Base-by-base conservation (phyloP, 306 rosid genomes). In the Macrotyloma uniflorum region DNA sequence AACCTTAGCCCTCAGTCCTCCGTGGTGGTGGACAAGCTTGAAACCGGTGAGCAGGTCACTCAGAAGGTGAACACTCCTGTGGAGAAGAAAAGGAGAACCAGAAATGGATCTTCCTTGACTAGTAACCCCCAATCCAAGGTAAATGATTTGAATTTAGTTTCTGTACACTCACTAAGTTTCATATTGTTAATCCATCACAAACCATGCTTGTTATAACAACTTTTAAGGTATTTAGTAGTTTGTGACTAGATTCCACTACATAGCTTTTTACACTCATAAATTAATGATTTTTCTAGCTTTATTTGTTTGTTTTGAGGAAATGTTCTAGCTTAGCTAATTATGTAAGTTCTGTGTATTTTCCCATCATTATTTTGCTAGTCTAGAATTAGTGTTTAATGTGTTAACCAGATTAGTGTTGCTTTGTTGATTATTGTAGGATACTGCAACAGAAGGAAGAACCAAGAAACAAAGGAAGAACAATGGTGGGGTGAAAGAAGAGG, bases 391-490 rank as follows among this genome's bases (percentile, higher is more conserved):
- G 67, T 30, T 15, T 7, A 61, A n/a, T 61, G 12, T 30, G 55
- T 66, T 7, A 36, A 35, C 16, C 35, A 45, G 33, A 16, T 22
- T 35, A 36, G 64, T 47, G 10, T 43, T 80, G n/a, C 46, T 26
- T 30, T 43, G 15, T 30, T 59, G 1, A 45, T 42, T 53, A 57
- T 72, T 70, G 10, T 51, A 87, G 93, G 82, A 80, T 7, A 50
- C 11, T 47, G 63, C 18, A 23, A 19, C 26, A 46, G 87, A 84
- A 72, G 79, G 63, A 45, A 84, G 66, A 75, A 86, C 23, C 70
- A 92, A 88, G 91, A 92, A 76, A 82, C 91, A 78, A 70, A 92
- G 83, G 88, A 92, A 80, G 68, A 79, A 45, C 57, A 83, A 72
- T 71, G 87, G 72, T 54, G 80, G 19, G 32, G 18, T 57, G 78